Evolutionary conservation across 371 early-diverging fungal species (phyloP).

Genomic region (Rhizopus microsporus): DNA sequence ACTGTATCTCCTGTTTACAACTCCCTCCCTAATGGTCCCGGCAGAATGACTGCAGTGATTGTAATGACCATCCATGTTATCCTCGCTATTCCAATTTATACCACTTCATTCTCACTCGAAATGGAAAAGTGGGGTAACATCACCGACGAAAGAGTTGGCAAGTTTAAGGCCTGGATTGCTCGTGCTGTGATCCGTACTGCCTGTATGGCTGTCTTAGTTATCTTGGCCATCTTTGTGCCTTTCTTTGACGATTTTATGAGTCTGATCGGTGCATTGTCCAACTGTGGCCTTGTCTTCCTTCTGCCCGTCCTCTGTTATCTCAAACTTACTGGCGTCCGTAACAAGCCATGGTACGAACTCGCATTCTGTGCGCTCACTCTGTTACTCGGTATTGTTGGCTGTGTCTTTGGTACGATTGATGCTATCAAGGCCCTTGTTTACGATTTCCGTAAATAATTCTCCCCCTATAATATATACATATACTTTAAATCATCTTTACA

Average conservation of each 20-base stretch:
- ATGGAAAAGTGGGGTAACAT: conserved; percentile 56
- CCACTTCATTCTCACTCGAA: conserved; percentile 81
- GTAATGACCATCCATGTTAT: conserved; percentile 87
- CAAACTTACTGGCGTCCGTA: conserved; percentile 59
- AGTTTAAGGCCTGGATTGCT: conserved; percentile 45
- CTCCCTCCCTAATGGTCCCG: conserved; percentile 66
- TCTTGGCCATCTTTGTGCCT: conserved; percentile 64
- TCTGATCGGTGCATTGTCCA: conserved; percentile 71
- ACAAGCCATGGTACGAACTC: conserved; percentile 44
- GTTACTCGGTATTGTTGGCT: conserved; percentile 57
- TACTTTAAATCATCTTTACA: no score
- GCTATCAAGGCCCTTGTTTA: conserved; percentile 50
- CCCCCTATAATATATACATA: no score
- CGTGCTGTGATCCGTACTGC: conserved; percentile 53
- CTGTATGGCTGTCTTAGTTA: conserved; percentile 48
- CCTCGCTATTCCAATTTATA: conserved; percentile 81
- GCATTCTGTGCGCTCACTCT: conserved; percentile 61
- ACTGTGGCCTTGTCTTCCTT: conserved; percentile 70
- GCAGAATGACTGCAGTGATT: conserved; percentile 67
- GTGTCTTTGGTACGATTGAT: conserved; percentile 67
- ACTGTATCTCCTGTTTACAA: conserved; percentile 78
- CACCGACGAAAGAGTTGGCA: conserved; percentile 39
- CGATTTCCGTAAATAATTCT: conserved; percentile 24
- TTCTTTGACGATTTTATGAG: conserved; percentile 77
- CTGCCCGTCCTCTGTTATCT: conserved; percentile 69